Evolutionary conservation across 441 rosid genomes (phyloP), one percentile per base, ranked within the genome.

Genomic region (Gossypium gossypioides): DNA sequence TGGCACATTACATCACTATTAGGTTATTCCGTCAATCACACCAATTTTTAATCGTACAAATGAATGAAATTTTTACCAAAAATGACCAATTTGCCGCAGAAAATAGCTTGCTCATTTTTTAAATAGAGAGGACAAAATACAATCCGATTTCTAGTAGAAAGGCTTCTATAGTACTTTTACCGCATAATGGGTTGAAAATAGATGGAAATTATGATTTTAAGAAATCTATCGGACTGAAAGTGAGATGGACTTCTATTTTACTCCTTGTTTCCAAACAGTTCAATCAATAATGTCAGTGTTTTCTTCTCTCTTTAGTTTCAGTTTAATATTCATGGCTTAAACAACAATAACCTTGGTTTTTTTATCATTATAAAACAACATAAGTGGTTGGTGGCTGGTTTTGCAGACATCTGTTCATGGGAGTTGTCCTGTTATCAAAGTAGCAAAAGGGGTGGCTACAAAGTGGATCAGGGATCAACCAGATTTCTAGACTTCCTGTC

Each of bases 391-490:
- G 48, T 22, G 44, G 44, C 52, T 32, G 58, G 25, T 71, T 80
- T 71, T 79, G 83, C 85, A 89, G 91, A 76, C 86, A 76, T 93
- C 92, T 4, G 79, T 86, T 66, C 96, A 93, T 55, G 97, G 90
- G 61, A 84, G 96, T 80, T 89, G 93, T 74, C 89, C 93, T 0
- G 93, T 91, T 54, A 80, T 78, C 68, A 81, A 78, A 76, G 97
- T 92, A 68, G 90, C 86, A 83, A 93, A 91, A 80, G 91, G 96
- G 96, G 96, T 87, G 61, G 96, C 92, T 2, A 82, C 96, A 24
- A 91, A 89, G 83, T 88, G 96, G 98, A 87, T 91, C 58, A 84
- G 97, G 81, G 91, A 91, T 72, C 87, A 81, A 83, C 80, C 64
- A 66, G 24, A 34, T 8, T 62, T 16, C 10, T 61, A 16, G 44